phyloP scores from a whole-genome alignment of 305 asterid species.

The Striga hermonthica region DNA sequence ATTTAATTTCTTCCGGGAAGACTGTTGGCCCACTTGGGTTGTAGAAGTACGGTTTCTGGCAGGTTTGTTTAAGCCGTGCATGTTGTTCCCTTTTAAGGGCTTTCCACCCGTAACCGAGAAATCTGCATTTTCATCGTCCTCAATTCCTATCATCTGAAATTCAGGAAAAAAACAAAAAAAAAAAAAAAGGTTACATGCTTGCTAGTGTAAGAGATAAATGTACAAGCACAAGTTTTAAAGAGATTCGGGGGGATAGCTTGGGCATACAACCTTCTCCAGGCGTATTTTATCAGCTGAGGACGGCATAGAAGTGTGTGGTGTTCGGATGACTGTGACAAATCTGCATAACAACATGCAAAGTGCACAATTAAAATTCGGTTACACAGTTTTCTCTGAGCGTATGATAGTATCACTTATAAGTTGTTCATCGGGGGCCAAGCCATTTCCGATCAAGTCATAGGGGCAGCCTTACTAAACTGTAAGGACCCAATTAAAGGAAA shows the following conservation, averaged over 20 bases:
- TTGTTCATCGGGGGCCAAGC: conserved; percentile 11
- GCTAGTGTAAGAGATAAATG: conserved; percentile 6
- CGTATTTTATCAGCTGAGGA: conserved; percentile 63
- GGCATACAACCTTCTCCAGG: conserved; percentile 63
- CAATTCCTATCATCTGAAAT: conserved; percentile 70
- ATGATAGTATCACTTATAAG: conserved; percentile 2
- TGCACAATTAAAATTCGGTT: conserved; percentile 18
- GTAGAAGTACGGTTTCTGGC: conserved; percentile 32
- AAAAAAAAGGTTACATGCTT: neutral
- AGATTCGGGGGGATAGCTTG: neutral
- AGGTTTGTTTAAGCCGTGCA: conserved; percentile 31
- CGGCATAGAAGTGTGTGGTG: conserved; percentile 83
- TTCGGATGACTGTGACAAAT: conserved; percentile 73
- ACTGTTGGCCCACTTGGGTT: conserved; percentile 33
- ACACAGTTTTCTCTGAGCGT: neutral
- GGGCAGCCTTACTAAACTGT: neutral
- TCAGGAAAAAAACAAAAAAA: conserved; percentile 23
- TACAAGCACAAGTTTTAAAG: neutral
- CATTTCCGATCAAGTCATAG: neutral
- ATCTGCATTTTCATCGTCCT: conserved; percentile 56
- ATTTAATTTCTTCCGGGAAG: conserved; percentile 39
- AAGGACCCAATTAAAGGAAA: neutral
- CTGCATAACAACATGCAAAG: conserved; percentile 40
- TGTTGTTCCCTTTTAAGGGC: conserved; percentile 30
- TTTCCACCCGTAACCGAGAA: conserved; percentile 45